Evolutionary conservation across 305 asterid species (phyloP).

Genomic region (Solanum hybrid): DNA sequence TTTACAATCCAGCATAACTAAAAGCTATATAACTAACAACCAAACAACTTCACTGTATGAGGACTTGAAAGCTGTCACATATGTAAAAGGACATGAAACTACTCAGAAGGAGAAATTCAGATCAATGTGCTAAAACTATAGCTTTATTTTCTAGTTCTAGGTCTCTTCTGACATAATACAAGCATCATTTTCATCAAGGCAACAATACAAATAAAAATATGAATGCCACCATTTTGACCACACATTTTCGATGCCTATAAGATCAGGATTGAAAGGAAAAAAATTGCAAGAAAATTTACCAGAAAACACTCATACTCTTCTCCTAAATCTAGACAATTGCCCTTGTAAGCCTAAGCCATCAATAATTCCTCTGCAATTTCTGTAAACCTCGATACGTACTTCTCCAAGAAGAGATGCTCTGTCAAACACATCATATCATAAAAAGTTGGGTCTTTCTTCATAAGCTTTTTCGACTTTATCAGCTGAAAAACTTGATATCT

Average conservation of each 20-base stretch:
- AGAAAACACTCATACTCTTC: not conserved
- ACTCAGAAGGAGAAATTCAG: not conserved
- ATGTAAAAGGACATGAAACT: not conserved
- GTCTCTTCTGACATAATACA: not conserved
- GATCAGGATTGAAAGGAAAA: not conserved
- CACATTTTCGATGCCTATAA: not conserved
- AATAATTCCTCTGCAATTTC: conserved; percentile 13
- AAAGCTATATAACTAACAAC: not conserved
- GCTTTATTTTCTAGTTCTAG: not conserved
- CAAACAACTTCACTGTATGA: not conserved
- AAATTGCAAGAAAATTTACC: not conserved
- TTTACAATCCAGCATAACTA: too few relatives aligned
- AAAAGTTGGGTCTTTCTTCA: conserved; percentile 16
- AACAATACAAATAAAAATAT: not conserved
- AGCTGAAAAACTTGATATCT: conserved; percentile 18
- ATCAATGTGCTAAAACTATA: not conserved
- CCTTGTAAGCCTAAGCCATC: conserved; percentile 11
- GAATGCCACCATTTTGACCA: not conserved
- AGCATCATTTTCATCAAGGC: not conserved
- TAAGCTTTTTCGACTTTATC: not conserved
- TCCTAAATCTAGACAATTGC: not conserved
- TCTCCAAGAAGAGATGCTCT: conserved; percentile 15
- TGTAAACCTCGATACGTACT: conserved; percentile 5
- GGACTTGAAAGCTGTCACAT: not conserved
- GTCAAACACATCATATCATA: not conserved